Evolutionary conservation across 345 rosid genomes (phyloP).

Genomic region (Zanthoxylum bungeanum): DNA sequence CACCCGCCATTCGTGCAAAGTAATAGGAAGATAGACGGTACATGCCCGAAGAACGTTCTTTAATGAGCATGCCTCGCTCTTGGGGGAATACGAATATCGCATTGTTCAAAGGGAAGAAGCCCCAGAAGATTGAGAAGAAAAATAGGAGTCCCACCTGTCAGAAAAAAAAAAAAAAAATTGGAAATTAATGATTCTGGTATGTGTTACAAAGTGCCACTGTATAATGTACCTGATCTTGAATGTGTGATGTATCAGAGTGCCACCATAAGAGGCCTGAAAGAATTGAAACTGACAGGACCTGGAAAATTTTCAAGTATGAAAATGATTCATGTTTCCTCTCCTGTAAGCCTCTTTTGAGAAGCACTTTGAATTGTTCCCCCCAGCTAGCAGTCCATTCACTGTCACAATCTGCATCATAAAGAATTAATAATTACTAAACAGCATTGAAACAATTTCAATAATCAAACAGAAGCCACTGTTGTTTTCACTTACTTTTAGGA

Average conservation of each 20-base stretch:
- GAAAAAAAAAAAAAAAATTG: too few relatives aligned
- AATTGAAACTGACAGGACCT: constrained; percentile 33
- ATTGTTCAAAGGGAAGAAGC: constrained; percentile 70
- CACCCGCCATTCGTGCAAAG: constrained; percentile 54
- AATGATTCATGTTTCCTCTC: constrained; percentile 45
- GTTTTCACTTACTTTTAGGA: constrained; percentile 33
- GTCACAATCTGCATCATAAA: constrained; percentile 31
- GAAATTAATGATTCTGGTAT: neutral
- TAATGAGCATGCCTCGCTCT: constrained; percentile 75
- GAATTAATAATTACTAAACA: neutral
- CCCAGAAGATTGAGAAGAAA: constrained; percentile 65
- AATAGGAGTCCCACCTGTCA: constrained; percentile 68
- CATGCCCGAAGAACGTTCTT: constrained; percentile 80
- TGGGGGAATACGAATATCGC: constrained; percentile 79
- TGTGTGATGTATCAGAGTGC: constrained; percentile 33
- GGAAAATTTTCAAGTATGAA: constrained; percentile 31
- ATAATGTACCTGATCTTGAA: constrained; percentile 70
- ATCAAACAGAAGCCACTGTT: neutral
- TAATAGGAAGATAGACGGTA: constrained; percentile 81
- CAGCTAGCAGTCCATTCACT: constrained; percentile 65
- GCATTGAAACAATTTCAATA: neutral
- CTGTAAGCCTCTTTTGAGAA: constrained; percentile 46
- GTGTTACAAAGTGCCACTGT: neutral
- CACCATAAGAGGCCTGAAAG: constrained; percentile 51
- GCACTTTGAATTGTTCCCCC: constrained; percentile 48